Evolutionary conservation across 1,284 basidiomycete genomes (phyloP), one percentile per base, ranked within the genome.

Genomic region (Marasmius fiardii): DNA sequence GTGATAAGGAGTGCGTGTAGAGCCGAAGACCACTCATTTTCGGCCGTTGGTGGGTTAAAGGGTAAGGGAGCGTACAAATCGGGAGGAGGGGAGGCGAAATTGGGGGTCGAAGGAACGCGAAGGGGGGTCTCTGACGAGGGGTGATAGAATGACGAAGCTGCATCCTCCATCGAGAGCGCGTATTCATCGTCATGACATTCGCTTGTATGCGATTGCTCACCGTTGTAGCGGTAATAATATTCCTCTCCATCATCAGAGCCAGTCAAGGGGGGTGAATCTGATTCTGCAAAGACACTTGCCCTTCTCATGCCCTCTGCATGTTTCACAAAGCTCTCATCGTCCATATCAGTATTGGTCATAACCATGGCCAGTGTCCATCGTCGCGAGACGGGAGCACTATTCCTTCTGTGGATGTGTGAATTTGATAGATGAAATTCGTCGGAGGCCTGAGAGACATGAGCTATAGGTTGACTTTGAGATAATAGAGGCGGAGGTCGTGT

Each of bases 1-100:
- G 80, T 75, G 64, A 76, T 75, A 35, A 88, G 71, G 47, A 88
- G 70, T 0, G 83, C 80, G 24, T 79, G 78, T 37, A 81, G 74
- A 2, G 82, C 82, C 18, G 72, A 72, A 55, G 74, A 72, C 85
- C 85, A 86, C 12, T 75, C 68, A 51, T 70, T 67, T 54, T 60
- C 51, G 65, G 48, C 10, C 61, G 55, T 10, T 41, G 26, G 31
- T 16, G 47, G 56, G 24, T 51, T 52, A 18, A 53, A 23, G 45
- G 50, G 43, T 5, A 43, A 23, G 11, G 47, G 52, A 11, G 52
- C 52, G 20, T 44, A 49, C 47, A 49, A 31, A 33, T 33, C 48
- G 58, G 51, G 53, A 57, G 54, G 54, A 4, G 43, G 43, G 5
- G 43, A 44, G 20, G 43, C 43, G 20, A 31, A 31, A 16, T 31